phyloP scores from a whole-genome alignment of 1,139 yeast genomes.

The Diutina siamensis region DNA sequence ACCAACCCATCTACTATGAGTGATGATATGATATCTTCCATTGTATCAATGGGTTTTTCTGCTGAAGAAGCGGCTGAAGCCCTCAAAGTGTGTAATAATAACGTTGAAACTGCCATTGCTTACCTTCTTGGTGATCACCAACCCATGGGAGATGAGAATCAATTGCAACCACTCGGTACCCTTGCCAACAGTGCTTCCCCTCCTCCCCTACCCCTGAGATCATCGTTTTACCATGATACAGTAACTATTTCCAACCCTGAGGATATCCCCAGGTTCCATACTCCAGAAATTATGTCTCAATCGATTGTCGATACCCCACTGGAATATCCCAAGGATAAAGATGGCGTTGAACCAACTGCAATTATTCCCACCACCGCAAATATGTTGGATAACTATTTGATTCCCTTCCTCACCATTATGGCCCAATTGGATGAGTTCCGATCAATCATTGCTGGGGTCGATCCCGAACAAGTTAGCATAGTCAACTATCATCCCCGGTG shows the following conservation, averaged over 20 bases:
- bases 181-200: neutral
- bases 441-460: neutral
- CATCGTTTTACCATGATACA: neutral
- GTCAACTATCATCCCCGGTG: neutral
- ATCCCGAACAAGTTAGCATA: neutral
- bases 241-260: neutral
- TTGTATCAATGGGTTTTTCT: constrained; percentile 55
- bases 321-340: neutral
- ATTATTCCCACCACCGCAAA: neutral
- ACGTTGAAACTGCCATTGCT: constrained; percentile 44
- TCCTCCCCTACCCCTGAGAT: neutral
- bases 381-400: neutral
- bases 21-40: neutral
- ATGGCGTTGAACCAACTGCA: neutral
- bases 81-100: constrained; percentile 27
- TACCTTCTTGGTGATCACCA: constrained; percentile 32
- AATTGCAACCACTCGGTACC: neutral
- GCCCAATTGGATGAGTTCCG: neutral
- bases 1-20: neutral
- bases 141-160: neutral
- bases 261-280: neutral
- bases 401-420: neutral
- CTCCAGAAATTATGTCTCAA: neutral
- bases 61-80: constrained; percentile 33
- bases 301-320: neutral